Conservation (phyloP, 306 rosid genomes). For the Arachis hypogaea region DNA sequence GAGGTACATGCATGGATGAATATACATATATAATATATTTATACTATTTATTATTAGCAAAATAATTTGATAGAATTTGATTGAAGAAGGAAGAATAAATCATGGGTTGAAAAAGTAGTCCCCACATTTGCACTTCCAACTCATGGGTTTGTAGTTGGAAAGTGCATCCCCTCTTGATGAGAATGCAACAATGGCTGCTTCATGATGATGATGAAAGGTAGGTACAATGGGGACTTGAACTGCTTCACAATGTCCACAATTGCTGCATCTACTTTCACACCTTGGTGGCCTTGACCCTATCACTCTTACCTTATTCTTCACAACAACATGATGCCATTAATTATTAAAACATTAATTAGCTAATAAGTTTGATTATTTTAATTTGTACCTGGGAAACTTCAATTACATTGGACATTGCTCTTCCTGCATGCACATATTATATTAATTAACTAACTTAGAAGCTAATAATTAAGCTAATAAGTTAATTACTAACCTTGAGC, state of each 20-base stretch:
- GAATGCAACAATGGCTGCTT: conserved; percentile 15
- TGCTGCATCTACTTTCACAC: conserved; percentile 62
- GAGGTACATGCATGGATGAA: no score
- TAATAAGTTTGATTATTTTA: neutral
- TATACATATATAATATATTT: no score
- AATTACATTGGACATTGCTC: conserved; percentile 52
- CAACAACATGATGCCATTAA: neutral
- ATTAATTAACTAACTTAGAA: no score
- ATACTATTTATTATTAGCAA: neutral
- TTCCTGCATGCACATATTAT: conserved; percentile 48
- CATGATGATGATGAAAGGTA: no score
- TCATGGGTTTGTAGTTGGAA: conserved; percentile 83
- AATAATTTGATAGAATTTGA: neutral
- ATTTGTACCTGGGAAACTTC: conserved; percentile 47
- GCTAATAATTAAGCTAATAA: no score
- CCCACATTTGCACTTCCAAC: conserved; percentile 93
- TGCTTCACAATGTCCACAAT: conserved; percentile 74
- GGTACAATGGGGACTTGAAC: conserved; percentile 74
- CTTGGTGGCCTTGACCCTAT: conserved; percentile 83
- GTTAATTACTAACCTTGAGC: conserved; percentile 55
- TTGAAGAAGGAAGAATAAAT: no score
- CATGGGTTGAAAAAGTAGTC: conserved; percentile 70
- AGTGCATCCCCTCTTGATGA: conserved; percentile 59
- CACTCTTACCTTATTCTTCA: conserved; percentile 32
- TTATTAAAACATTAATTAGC: no score